Evolutionary conservation across 495 filamentous ascomycete genomes (phyloP).

Genomic region (Penicillium paxilli): DNA sequence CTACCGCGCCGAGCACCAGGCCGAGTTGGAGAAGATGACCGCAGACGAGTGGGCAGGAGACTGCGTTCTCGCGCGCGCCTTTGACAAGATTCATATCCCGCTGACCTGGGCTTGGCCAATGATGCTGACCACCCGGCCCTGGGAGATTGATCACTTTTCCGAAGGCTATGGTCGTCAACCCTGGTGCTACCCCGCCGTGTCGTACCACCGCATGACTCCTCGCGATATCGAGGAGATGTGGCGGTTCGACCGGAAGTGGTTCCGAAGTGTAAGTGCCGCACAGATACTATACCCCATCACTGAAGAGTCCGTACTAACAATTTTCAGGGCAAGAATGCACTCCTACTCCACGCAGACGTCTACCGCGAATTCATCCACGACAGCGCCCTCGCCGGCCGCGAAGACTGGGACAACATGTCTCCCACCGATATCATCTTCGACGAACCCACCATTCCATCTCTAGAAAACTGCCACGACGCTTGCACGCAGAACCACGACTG

Average conservation of each 20-base stretch:
- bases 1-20: conserved; percentile 14
- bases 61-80: conserved; percentile 41
- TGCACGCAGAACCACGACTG: conserved; percentile 41
- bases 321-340: conserved; percentile 25
- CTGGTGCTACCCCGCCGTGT: conserved; percentile 52
- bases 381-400: conserved; percentile 9
- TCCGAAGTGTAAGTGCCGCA: conserved; percentile 24
- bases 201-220: conserved; percentile 48
- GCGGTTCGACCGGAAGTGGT: conserved; percentile 48
- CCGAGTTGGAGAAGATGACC: conserved; percentile 31
- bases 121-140: conserved; percentile 30
- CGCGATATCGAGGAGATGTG: conserved; percentile 43
- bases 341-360: conserved; percentile 34
- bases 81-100: conserved; percentile 31
- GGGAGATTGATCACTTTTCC: conserved; percentile 43
- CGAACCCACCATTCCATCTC: conserved; percentile 18
- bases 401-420: conserved; percentile 38
- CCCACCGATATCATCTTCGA: conserved; percentile 19
- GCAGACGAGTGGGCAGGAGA: conserved; percentile 36
- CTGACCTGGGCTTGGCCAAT: conserved; percentile 42
- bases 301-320: background rate
- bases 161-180: conserved; percentile 39
- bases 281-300: background rate
- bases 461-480: conserved; percentile 33
- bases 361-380: conserved; percentile 31